These are phyloP conservation scores for Cicer arietinum DNA, from an alignment of 306 rosid species.

Conservation along the genomic window DNA sequence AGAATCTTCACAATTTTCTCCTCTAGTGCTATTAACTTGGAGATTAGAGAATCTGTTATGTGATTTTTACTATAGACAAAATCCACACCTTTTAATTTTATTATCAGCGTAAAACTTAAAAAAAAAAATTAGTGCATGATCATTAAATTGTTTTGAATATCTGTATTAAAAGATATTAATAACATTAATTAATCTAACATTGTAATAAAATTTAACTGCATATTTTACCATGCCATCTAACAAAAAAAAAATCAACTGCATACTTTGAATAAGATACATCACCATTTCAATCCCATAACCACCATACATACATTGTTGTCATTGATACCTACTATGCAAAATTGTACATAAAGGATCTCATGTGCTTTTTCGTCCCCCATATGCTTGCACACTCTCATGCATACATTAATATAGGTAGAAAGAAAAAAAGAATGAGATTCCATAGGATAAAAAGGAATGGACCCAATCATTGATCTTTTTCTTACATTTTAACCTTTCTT, in stretches of 20 bases:
- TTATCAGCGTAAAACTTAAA: no score
- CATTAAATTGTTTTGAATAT: background rate
- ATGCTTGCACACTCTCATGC: conserved; percentile 37
- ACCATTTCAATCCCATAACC: conserved; percentile 28
- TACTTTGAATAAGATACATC: background rate
- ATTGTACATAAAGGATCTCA: conserved; percentile 32
- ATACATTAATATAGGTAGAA: conserved; percentile 9
- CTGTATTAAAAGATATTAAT: background rate
- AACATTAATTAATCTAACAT: background rate
- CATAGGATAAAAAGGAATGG: conserved; percentile 58
- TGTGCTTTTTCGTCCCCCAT: conserved; percentile 41
- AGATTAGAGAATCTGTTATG: no score
- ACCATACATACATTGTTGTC: conserved; percentile 8
- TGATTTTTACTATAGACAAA: no score
- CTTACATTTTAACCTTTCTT: conserved; percentile 63
- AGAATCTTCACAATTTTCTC: background rate
- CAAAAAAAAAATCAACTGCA: no score
- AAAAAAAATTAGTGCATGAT: no score
- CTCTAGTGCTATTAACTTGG: background rate
- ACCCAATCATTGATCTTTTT: conserved; percentile 60
- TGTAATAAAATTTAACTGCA: background rate
- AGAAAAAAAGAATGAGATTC: conserved; percentile 52
- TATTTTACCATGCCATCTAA: no score
- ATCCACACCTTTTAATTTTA: no score
- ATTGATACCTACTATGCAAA: conserved; percentile 34